Percentiles rank a stretch among this genome's conserved stretches.
Evolutionary conservation across 768 basidiomycete genomes (phyloP).

Genomic region (Coprinopsis sp.): DNA sequence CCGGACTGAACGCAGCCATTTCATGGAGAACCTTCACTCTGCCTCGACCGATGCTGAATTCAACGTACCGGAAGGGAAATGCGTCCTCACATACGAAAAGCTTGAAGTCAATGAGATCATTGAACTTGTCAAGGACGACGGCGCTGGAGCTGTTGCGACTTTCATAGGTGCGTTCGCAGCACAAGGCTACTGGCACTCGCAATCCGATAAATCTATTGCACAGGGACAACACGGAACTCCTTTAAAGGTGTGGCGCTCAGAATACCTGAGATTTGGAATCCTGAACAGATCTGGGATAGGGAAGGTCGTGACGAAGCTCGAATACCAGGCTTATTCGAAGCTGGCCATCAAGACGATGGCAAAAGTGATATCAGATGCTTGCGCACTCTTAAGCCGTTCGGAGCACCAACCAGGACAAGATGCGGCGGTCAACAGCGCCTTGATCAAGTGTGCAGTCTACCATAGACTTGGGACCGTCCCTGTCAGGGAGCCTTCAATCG

Average conservation of each 20-base stretch:
- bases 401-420: slow-evolving; percentile 31
- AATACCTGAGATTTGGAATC: not conserved
- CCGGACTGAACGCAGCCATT: no score
- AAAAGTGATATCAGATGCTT: slow-evolving; percentile 48
- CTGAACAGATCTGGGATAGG: slow-evolving; percentile 34
- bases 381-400: slow-evolving; percentile 37
- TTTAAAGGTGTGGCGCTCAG: slow-evolving; percentile 57
- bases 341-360: slow-evolving; percentile 76
- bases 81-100: slow-evolving; percentile 52
- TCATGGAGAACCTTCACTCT: slow-evolving; percentile 22
- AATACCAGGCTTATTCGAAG: slow-evolving; percentile 82
- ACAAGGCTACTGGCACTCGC: not conserved
- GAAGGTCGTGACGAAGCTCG: slow-evolving; percentile 64
- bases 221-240: slow-evolving; percentile 74
- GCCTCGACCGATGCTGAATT: slow-evolving; percentile 42
- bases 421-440: slow-evolving; percentile 23
- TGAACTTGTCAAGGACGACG: slow-evolving; percentile 55
- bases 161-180: slow-evolving; percentile 55
- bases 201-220: slow-evolving; percentile 1
- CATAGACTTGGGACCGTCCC: slow-evolving; percentile 78
- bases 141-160: slow-evolving; percentile 66
- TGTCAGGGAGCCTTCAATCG: slow-evolving; percentile 75
- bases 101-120: slow-evolving; percentile 59
- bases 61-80: slow-evolving; percentile 43
- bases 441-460: slow-evolving; percentile 59